These are phyloP conservation scores for Colletotrichum karsti DNA, from an alignment of 2,329 filamentous ascomycete species.

Conservation along the genomic window DNA sequence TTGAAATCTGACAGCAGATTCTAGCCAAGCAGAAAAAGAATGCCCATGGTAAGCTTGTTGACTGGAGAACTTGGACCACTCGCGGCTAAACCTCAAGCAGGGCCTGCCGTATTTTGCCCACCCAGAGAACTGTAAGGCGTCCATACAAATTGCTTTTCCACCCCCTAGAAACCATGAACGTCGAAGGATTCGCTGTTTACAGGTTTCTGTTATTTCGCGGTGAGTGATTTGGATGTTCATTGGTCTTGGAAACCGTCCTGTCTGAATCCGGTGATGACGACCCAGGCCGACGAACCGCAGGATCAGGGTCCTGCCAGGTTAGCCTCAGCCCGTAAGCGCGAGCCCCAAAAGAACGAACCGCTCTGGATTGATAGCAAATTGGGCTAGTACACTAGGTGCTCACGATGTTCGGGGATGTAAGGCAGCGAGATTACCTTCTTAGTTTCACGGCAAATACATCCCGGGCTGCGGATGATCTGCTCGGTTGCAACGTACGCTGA, in stretches of 20 bases:
- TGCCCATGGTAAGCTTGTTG: background rate
- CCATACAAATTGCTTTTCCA: no score
- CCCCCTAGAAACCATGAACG: no score
- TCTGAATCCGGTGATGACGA: background rate
- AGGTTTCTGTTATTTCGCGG: no score
- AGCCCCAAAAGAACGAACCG: background rate
- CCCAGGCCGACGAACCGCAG: background rate
- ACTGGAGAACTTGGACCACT: background rate
- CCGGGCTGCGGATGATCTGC: background rate
- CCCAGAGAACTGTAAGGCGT: no score
- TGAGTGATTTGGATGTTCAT: no score
- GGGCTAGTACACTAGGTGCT: background rate
- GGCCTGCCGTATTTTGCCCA: no score
- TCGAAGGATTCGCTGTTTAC: no score
- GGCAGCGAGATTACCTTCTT: background rate
- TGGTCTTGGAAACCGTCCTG: no score
- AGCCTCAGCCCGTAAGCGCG: constrained; percentile 8
- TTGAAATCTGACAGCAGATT: constrained; percentile 19
- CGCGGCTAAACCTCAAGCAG: no score
- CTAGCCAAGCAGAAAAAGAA: background rate
- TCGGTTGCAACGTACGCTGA: background rate
- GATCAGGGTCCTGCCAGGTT: background rate
- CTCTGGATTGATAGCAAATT: background rate
- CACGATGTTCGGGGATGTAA: background rate
- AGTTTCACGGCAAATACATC: background rate